A percentile compares a stretch with the other conserved stretches of the same genome.
Evolutionary conservation across 768 basidiomycete genomes (phyloP).

Genomic region (Pisolithus albus): DNA sequence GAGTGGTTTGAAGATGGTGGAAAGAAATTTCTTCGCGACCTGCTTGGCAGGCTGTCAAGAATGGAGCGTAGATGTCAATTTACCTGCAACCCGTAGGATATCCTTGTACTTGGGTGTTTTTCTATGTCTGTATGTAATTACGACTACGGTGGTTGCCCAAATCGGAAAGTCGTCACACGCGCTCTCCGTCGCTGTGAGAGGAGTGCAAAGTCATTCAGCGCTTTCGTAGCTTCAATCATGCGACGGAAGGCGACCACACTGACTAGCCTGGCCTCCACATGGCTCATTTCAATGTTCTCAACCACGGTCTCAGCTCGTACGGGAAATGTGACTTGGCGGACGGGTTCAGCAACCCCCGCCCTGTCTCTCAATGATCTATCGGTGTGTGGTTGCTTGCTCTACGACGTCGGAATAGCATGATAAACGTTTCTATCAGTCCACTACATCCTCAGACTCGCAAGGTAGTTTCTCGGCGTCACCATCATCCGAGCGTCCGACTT

Average conservation of each 20-base stretch:
- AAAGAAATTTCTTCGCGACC: slow-evolving; percentile 39
- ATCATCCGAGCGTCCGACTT: too few relatives aligned
- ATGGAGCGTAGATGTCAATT: slow-evolving; percentile 16
- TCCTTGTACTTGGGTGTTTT: too few relatives aligned
- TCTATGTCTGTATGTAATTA: too few relatives aligned
- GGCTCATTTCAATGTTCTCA: neutral
- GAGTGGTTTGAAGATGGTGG: slow-evolving; percentile 40
- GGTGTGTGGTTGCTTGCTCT: neutral
- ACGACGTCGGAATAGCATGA: too few relatives aligned
- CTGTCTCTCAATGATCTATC: neutral
- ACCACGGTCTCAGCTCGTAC: neutral
- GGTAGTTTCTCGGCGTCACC: too few relatives aligned
- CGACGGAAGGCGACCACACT: neutral
- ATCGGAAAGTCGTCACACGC: too few relatives aligned
- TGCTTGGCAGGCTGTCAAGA: slow-evolving; percentile 43
- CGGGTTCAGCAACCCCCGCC: neutral
- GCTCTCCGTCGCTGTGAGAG: too few relatives aligned
- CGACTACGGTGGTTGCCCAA: too few relatives aligned
- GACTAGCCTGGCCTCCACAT: neutral
- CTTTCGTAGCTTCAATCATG: neutral
- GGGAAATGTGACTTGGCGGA: neutral
- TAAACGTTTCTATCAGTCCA: too few relatives aligned
- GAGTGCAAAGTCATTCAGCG: neutral
- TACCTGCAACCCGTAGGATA: too few relatives aligned
- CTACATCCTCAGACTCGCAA: too few relatives aligned